Percentiles rank a stretch among this genome's conserved stretches.
These are phyloP conservation scores for Lactarius akahatsu DNA, from an alignment of 768 basidiomycete species.

Conservation along the genomic window DNA sequence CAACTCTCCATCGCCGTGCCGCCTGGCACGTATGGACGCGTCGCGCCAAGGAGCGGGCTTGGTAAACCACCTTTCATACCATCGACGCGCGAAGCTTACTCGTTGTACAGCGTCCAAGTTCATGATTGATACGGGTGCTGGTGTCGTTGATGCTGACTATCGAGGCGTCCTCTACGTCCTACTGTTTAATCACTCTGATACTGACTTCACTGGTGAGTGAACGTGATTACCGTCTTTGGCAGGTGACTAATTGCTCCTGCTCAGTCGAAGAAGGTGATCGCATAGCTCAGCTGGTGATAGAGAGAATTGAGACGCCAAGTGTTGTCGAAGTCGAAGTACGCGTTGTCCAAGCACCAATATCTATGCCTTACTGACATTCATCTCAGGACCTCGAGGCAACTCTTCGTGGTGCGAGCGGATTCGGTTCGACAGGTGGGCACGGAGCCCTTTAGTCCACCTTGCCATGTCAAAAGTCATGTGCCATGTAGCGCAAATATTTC, in stretches of 20 bases:
- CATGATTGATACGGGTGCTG: constrained; percentile 97
- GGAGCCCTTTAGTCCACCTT: constrained; percentile 20
- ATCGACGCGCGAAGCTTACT: not conserved
- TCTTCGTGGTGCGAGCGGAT: constrained; percentile 78
- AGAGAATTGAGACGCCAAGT: constrained; percentile 84
- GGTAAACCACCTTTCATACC: constrained; percentile 47
- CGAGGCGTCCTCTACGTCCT: constrained; percentile 88
- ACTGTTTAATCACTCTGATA: constrained; percentile 88
- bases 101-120: constrained; percentile 79
- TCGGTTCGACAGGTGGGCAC: constrained; percentile 95
- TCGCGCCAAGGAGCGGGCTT: constrained; percentile 93
- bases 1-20: constrained; percentile 95
- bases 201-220: constrained; percentile 75
- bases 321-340: constrained; percentile 83
- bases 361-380: constrained; percentile 15
- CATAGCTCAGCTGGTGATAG: constrained; percentile 93
- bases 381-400: constrained; percentile 81
- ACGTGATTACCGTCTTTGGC: constrained; percentile 1
- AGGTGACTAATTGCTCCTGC: not conserved
- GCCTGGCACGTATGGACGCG: constrained; percentile 89
- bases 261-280: constrained; percentile 91
- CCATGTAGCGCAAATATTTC: constrained; percentile 37
- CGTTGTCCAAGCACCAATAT: constrained; percentile 1
- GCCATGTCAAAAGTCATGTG: constrained; percentile 4
- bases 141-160: constrained; percentile 97